Percentiles rank a stretch among this genome's conserved stretches.
These are phyloP conservation scores for Malus domestica DNA, from an alignment of 306 rosid species.

Conservation along the genomic window ASM211411v1 NC_041803.1:12269501-12270000, in stretches of 20 bases:
- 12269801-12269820: not conserved
- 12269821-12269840: not conserved
- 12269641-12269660: not conserved
- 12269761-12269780: not conserved
- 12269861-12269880: too few relatives aligned
- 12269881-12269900: too few relatives aligned
- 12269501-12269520: too few relatives aligned
- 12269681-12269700: not conserved
- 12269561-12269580: not conserved
- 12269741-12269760: not conserved
- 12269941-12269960: too few relatives aligned
- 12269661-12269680: not conserved
- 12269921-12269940: too few relatives aligned
- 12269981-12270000: not conserved
- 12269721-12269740: not conserved
- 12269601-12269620: not conserved
- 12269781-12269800: not conserved
- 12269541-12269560: not conserved
- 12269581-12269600: not conserved
- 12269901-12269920: too few relatives aligned
- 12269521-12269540: too few relatives aligned
- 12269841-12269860: not conserved
- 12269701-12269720: not conserved
- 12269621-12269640: not conserved
- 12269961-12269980: too few relatives aligned